phyloP scores from a whole-genome alignment of 345 rosid species.

The Sonneratia alba region DNA sequence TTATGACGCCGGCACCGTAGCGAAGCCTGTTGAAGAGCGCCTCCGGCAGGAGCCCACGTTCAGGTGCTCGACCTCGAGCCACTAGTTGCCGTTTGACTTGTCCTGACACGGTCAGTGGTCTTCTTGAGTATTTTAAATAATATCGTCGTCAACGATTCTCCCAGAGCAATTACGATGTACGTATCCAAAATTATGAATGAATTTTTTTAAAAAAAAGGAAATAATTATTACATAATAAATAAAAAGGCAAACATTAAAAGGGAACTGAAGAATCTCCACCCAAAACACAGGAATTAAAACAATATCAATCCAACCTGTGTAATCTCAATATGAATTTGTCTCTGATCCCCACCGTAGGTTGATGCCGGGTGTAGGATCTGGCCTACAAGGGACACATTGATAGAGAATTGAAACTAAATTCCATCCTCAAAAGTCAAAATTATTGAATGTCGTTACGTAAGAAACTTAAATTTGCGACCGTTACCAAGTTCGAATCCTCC shows the following conservation, averaged over 20 bases:
- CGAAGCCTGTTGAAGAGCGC: slow-evolving; percentile 18
- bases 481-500: neutral
- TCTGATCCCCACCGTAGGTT: neutral
- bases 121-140: no score
- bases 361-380: neutral
- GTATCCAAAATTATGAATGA: neutral
- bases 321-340: neutral
- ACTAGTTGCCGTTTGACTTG: slow-evolving; percentile 27
- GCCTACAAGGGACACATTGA: neutral
- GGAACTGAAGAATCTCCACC: no score
- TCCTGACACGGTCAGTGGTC: slow-evolving; percentile 15
- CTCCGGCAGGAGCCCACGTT: slow-evolving; percentile 29
- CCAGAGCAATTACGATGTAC: neutral
- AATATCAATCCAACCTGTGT: neutral
- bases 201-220: neutral
- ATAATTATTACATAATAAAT: neutral
- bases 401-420: no score
- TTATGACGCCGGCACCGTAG: slow-evolving; percentile 13
- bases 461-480: no score
- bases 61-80: slow-evolving; percentile 17
- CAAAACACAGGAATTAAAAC: no score
- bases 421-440: no score
- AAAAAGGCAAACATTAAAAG: no score
- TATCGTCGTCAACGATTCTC: no score
- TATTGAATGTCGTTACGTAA: no score